Conservation (phyloP, 176 grass and related monocot species). For the Musa beccarii region DNA sequence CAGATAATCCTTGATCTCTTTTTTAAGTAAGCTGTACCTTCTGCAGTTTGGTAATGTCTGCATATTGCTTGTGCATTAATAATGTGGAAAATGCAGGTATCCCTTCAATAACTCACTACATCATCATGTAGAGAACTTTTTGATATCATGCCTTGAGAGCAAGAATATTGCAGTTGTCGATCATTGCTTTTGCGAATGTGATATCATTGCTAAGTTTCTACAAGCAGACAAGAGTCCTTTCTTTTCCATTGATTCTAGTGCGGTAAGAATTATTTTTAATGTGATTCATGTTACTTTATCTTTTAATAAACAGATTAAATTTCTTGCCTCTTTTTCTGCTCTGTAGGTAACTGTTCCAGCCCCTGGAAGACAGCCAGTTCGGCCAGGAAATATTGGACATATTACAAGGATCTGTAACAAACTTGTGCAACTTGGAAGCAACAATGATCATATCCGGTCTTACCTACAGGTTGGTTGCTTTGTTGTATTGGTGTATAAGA, state of each 20-base stretch:
- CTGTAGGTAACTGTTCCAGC: slow-evolving; percentile 14
- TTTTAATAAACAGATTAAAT: background rate
- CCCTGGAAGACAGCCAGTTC: slow-evolving; percentile 6
- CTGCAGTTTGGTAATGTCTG: background rate
- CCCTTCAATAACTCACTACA: slow-evolving; percentile 27
- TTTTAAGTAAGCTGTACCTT: slow-evolving; percentile 18
- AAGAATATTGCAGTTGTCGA: slow-evolving; percentile 20
- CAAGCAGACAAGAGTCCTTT: slow-evolving; percentile 17
- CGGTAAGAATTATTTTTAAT: background rate
- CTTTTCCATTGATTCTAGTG: slow-evolving; percentile 12
- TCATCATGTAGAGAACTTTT: slow-evolving; percentile 22
- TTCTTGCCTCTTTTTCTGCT: background rate
- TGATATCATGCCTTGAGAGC: slow-evolving; percentile 11
- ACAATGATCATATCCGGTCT: slow-evolving; percentile 11
- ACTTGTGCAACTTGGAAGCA: slow-evolving; percentile 16
- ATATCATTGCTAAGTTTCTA: slow-evolving; percentile 19
- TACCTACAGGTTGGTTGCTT: slow-evolving; percentile 22
- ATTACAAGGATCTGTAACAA: slow-evolving; percentile 27
- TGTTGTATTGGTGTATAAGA: background rate
- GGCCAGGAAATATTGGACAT: slow-evolving; percentile 24
- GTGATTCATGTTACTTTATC: background rate
- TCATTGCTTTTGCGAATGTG: slow-evolving; percentile 15
- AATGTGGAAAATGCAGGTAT: slow-evolving; percentile 2
- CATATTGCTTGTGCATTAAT: background rate
- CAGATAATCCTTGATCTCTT: slow-evolving; percentile 20